Conservation (phyloP, 495 filamentous ascomycete species). For the Penicillium turbatum region DNA sequence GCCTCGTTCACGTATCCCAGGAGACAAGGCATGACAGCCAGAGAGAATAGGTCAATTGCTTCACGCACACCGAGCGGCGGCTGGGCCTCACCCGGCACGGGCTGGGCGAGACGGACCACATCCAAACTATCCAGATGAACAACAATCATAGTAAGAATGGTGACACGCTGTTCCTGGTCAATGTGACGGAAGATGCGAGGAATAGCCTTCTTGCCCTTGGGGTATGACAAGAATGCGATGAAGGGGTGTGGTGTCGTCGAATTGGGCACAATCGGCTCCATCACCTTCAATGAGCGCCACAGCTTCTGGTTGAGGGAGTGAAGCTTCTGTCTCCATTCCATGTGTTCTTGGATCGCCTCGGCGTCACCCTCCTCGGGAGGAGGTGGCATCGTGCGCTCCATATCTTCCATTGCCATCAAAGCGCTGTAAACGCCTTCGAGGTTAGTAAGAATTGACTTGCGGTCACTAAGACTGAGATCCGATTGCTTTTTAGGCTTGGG, state of each 20-base stretch:
- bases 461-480: constrained; percentile 58
- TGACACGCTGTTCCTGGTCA: constrained; percentile 84
- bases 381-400: constrained; percentile 83
- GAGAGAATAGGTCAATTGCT: constrained; percentile 84
- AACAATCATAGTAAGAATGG: constrained; percentile 90
- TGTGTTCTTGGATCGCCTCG: constrained; percentile 58
- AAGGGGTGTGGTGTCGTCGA: constrained; percentile 80
- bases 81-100: constrained; percentile 62
- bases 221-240: constrained; percentile 90
- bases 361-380: constrained; percentile 58
- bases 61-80: constrained; percentile 71
- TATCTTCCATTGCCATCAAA: constrained; percentile 89
- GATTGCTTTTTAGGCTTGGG: constrained; percentile 44
- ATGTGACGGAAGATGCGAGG: constrained; percentile 93
- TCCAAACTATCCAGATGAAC: constrained; percentile 90
- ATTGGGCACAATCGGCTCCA: constrained; percentile 78
- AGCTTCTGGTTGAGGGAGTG: constrained; percentile 72
- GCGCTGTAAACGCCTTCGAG: constrained; percentile 83
- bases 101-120: constrained; percentile 75
- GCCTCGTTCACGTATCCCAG: constrained; percentile 87
- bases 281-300: constrained; percentile 81
- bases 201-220: constrained; percentile 94
- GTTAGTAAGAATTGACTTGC: constrained; percentile 75
- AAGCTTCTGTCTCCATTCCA: constrained; percentile 67
- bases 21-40: constrained; percentile 82